Base-by-base conservation (phyloP, 2,329 filamentous ascomycete species). In the Coleophoma cylindrospora region DNA sequence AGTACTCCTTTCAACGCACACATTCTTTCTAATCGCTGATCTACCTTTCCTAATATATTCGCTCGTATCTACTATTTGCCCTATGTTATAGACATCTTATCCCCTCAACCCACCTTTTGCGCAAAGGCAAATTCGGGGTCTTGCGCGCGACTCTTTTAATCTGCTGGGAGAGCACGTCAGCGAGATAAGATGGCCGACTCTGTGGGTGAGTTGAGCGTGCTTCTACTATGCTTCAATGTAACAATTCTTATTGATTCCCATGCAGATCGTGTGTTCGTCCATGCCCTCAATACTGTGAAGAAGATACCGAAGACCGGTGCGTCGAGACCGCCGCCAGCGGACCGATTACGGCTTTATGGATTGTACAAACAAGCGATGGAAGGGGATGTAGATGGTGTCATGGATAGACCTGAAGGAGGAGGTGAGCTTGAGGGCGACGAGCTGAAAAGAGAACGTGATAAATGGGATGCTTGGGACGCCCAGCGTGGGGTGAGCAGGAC, bases 311-410 rank as follows among this genome's bases (percentile, higher is more conserved):
- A 94, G 65, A 96, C 91, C 15, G 92, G 94, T 56, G 90, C 90
- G 47, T 84, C 89, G 55, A 87, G 94, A 55, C 94, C 94, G 43
- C 94, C 94, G 44, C 82, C 91, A 2, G 75, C 80, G 54, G 91
- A 95, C 64, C 86, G 94, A 51, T 77, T 99, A 60, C 87, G 88
- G 51, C 86, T 99, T 54, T 99, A 99, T 85, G 94, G 94, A 57
- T 79, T 99, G 58, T 99, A 99, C 75, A 99, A 99, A 68, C 94
- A 99, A 71, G 91, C 91, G 55, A 97, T 97, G 94, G 91, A 99
- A 74, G 94, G 94, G 45, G 90, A 99, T 69, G 91, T 97, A 34
- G 88, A 94, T 59, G 89, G 89, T 45, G 90, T 97, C 45, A 95
- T 96, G 86, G 86, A 92, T 62, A 81, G 91, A 43, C 92, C 94